Conservation (phyloP, 768 basidiomycete genomes). For the Serpula lacrymans region DNA sequence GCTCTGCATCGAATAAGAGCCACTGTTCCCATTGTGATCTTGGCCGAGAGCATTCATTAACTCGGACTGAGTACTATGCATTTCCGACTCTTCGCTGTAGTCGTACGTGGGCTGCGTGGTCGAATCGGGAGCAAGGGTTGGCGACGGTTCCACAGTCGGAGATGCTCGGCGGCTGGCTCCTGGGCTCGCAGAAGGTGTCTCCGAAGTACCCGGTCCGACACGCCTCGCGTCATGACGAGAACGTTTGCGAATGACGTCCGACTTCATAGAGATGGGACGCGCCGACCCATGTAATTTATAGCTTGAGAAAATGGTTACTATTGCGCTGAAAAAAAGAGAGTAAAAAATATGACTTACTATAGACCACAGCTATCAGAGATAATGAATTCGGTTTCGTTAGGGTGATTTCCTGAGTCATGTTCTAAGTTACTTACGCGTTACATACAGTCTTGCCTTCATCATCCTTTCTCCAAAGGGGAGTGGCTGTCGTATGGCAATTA, state of each 20-base stretch:
- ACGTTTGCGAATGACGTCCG: constrained; percentile 84
- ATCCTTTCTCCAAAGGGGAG: constrained; percentile 87
- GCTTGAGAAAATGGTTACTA: constrained; percentile 22
- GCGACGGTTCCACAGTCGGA: constrained; percentile 56
- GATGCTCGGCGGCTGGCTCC: constrained; percentile 73
- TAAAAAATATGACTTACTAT: constrained; percentile 46
- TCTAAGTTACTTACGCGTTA: constrained; percentile 79
- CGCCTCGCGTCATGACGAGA: constrained; percentile 78
- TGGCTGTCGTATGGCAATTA: constrained; percentile 87
- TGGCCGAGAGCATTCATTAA: constrained; percentile 44
- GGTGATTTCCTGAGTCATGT: background rate
- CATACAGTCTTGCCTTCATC: constrained; percentile 90
- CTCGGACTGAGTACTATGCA: constrained; percentile 45
- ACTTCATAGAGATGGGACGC: constrained; percentile 88
- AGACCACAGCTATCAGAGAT: constrained; percentile 60
- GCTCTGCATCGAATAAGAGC: constrained; percentile 22
- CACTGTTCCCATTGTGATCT: constrained; percentile 20
- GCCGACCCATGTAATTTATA: constrained; percentile 85
- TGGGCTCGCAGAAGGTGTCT: constrained; percentile 74
- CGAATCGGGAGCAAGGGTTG: constrained; percentile 68
- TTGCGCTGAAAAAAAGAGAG: background rate
- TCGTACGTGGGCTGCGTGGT: constrained; percentile 58
- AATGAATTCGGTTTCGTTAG: too few species aligned
- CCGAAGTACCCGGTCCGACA: constrained; percentile 46
- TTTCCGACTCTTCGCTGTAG: constrained; percentile 42